phyloP scores from a whole-genome alignment of 305 asterid species.

The Fraxinus ornus region DNA sequence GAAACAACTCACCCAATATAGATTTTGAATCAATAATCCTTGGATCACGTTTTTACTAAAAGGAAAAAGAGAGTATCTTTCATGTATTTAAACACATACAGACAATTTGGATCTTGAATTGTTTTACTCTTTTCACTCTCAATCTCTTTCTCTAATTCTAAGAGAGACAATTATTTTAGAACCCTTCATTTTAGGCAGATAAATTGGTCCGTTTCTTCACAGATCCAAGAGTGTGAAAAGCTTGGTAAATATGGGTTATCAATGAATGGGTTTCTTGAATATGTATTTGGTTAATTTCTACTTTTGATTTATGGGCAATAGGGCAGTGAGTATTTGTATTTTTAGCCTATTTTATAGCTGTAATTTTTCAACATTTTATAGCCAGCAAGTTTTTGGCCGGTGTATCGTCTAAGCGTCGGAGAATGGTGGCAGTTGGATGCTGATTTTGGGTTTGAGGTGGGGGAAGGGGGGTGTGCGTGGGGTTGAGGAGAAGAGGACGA shows the following conservation, averaged over 20 bases:
- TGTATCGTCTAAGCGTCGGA: too few species aligned
- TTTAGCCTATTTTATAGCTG: neutral
- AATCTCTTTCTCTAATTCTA: neutral
- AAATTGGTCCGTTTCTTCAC: neutral
- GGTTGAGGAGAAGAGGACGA: too few species aligned
- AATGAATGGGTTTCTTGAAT: neutral
- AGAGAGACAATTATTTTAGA: neutral
- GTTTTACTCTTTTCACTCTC: neutral
- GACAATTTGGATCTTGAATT: neutral
- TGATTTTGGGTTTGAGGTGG: too few species aligned
- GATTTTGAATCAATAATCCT: too few species aligned
- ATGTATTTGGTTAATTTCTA: neutral
- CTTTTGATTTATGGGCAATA: neutral
- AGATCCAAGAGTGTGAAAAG: neutral
- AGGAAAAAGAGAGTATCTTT: too few species aligned
- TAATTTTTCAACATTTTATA: conserved; percentile 18
- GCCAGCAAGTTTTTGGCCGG: neutral
- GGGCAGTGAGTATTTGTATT: neutral
- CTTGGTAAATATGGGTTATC: neutral
- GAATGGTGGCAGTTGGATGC: too few species aligned
- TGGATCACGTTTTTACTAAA: neutral
- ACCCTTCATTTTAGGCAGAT: neutral
- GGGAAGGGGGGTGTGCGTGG: too few species aligned
- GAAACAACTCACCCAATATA: too few species aligned
- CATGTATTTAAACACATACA: neutral